Evolutionary conservation across 129 eudicot genomes (phyloP).

Genomic region (Flaveria robusta): DNA sequence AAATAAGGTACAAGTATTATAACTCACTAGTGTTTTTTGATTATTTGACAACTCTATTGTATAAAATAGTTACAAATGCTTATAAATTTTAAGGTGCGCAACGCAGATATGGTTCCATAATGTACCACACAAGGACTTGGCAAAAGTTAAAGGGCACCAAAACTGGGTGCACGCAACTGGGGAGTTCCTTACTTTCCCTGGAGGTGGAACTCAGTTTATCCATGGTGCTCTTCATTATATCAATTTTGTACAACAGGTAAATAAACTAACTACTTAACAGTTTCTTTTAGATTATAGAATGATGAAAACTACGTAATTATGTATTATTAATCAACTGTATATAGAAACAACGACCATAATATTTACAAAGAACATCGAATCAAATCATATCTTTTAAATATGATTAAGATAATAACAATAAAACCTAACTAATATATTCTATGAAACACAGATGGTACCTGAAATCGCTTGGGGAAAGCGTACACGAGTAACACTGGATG

Average conservation of each 20-base stretch:
- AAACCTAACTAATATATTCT: not conserved
- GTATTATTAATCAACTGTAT: no score
- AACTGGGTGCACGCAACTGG: conserved; percentile 73
- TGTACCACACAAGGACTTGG: conserved; percentile 64
- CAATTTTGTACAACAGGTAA: conserved; percentile 69
- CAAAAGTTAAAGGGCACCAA: conserved; percentile 72
- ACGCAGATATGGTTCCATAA: conserved; percentile 81
- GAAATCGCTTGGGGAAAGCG: conserved; percentile 86
- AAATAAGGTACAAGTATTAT: conserved; percentile 51
- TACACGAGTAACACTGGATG: conserved; percentile 65
- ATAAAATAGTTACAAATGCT: conserved; percentile 25
- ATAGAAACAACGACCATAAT: not conserved
- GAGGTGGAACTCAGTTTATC: conserved; percentile 84
- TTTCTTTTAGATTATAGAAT: not conserved
- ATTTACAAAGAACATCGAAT: no score
- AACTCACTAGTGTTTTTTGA: not conserved
- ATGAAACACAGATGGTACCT: conserved; percentile 51
- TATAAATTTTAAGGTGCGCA: conserved; percentile 24
- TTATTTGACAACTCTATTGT: not conserved
- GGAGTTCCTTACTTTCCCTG: conserved; percentile 70
- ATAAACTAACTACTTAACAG: not conserved
- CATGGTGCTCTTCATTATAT: conserved; percentile 83
- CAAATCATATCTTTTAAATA: no score
- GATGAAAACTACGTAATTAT: no score
- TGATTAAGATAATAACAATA: no score